These are phyloP conservation scores for Micractinium conductrix DNA, from an alignment of 139 green algal species.

Conservation along the genomic window DNA sequence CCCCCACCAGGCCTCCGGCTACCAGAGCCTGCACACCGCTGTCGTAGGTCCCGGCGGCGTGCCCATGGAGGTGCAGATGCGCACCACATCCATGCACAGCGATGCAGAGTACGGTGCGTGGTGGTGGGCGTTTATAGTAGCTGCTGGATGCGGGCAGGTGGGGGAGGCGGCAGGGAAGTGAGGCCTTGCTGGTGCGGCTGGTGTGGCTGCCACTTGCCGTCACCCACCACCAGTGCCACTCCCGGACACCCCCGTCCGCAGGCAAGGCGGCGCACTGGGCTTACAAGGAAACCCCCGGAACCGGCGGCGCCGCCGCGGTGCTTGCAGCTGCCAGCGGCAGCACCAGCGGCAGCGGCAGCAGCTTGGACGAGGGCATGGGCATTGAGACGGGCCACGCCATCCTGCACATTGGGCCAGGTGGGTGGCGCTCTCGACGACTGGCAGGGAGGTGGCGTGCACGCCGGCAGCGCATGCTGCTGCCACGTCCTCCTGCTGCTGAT, in stretches of 20 bases:
- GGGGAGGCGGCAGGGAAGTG: too few species aligned
- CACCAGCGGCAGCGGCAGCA: constrained; percentile 8
- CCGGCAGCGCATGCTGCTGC: background rate
- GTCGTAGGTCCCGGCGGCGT: constrained; percentile 74
- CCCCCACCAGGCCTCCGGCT: constrained; percentile 59
- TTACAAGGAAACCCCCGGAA: constrained; percentile 77
- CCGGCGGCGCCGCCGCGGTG: background rate
- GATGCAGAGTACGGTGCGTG: constrained; percentile 90
- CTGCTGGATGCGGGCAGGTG: too few species aligned
- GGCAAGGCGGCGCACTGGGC: constrained; percentile 82
- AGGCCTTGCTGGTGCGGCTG: background rate
- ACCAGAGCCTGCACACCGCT: constrained; percentile 89
- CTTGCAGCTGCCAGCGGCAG: background rate
- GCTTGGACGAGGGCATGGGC: background rate
- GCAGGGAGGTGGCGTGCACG: background rate
- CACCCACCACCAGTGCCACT: background rate
- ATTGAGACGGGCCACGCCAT: constrained; percentile 53
- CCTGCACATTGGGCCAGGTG: constrained; percentile 47
- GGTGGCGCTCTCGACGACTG: background rate
- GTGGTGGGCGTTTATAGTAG: too few species aligned
- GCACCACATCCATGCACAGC: constrained; percentile 76
- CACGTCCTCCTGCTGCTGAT: background rate
- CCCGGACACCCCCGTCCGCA: background rate
- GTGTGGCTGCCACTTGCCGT: background rate
- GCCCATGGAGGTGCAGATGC: constrained; percentile 81